Conservation (phyloP, 2,329 filamentous ascomycete genomes). For the Escovopsis sp. region DNA sequence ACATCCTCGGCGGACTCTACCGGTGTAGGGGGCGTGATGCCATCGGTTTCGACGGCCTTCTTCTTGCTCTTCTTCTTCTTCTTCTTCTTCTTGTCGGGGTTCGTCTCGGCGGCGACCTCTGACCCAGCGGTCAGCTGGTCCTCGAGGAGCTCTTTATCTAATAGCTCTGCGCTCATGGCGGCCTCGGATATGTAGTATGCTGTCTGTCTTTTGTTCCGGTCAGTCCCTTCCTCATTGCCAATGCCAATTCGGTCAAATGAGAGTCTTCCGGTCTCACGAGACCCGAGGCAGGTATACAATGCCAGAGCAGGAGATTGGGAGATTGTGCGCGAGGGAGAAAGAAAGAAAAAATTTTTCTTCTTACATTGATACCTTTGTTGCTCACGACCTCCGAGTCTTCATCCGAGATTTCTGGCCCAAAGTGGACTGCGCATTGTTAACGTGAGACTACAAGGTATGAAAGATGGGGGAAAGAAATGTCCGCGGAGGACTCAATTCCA, state of each 20-base stretch:
- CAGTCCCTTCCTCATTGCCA: background rate
- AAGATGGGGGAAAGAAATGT: constrained; percentile 10
- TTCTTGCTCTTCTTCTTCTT: constrained; percentile 12
- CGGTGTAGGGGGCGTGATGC: background rate
- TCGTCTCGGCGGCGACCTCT: constrained; percentile 4
- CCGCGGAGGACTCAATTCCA: constrained; percentile 25
- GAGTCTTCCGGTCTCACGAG: no score
- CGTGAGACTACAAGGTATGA: no score
- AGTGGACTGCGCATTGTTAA: background rate
- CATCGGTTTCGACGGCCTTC: constrained; percentile 4
- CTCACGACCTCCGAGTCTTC: background rate
- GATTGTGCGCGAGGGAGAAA: background rate
- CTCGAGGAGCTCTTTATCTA: background rate
- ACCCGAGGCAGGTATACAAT: no score
- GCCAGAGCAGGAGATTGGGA: background rate
- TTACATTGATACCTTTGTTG: background rate
- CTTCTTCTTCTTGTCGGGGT: constrained; percentile 9
- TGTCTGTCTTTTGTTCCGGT: background rate
- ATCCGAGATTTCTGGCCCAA: background rate
- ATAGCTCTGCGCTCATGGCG: constrained; percentile 3
- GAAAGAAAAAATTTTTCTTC: no score
- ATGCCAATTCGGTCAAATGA: no score
- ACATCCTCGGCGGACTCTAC: background rate
- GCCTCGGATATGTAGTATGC: background rate
- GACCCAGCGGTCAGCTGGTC: constrained; percentile 2